Evolutionary conservation across 176 grass and related monocot genomes (phyloP), one percentile per base, ranked within the genome.

Genomic region (Zoysia japonica): DNA sequence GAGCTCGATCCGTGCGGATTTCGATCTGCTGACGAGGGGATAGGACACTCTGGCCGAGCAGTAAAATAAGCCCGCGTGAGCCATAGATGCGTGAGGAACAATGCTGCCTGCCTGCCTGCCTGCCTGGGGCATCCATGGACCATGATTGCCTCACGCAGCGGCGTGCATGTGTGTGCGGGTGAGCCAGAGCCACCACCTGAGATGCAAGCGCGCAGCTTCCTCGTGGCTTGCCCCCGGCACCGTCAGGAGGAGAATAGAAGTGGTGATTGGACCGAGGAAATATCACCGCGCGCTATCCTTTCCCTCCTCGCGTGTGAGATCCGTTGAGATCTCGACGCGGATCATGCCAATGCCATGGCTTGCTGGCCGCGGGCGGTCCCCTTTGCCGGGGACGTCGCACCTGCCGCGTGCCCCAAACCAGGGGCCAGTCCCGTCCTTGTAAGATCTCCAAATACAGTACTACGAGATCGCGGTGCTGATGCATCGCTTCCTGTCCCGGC

Each of bases 1-100:
- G 28, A 28, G 28, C 28, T 28, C 28, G 28, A 28, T 28, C 28
- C 28, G 28, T 28, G 28, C 0, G 28, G 28, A 28, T 28, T 28
- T 28, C 28, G 28, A 28, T 28, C 28, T 28, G 28, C 28, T 28
- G 28, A 28, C 0, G 28, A 28, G 28, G 28, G 28, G 28, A 28
- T 28, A 28, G 28, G 28, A 28, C 28, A 28, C 28, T 28, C 28
- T 28, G 28, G 9, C 19, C 61, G 10, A 35, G 56, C 61, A 76
- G 56, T 75, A 76, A 35, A 47, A 62, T 62, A 76, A 16, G n/a
- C 57, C 19, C 56, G 43, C 59, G 12, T 39, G 57, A 48, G 44
- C 20, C 56, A 56, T 56, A 16, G 52, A 54, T 16, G 52, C 52
- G 12, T 54, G 52, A 54, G 52, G 4, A 54, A 12, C 52, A 16